Evolutionary conservation across 208 protist species (phyloP), one percentile per base, ranked within the genome.

Genomic region (Trypanosoma conorhini): DNA sequence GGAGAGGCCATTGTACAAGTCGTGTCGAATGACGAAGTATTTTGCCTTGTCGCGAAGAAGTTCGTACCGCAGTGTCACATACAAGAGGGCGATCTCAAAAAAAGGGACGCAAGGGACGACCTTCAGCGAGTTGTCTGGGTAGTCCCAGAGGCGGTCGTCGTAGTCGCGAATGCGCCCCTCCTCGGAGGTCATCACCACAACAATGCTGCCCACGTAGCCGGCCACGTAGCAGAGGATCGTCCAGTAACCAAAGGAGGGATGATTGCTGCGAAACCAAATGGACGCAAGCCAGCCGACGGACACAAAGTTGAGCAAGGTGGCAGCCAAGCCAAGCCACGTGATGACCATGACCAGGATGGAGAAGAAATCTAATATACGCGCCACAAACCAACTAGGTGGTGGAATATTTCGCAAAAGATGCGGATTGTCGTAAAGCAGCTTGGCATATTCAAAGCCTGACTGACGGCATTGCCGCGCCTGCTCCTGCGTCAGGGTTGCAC

Each of bases 1-100:
- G 0, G 79, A 64, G 5, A 90, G 77, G 10, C 81, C 82, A 69
- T 91, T 92, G 61, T 82, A 81, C n/a, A 96, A 76, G 58, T 96
- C 90, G 76, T 87, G 86, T 26, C 88, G 81, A 68, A 96, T 93
- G 48, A 93, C 78, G 68, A 93, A 89, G 74, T 88, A 93, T 31
- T 74, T 76, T 48, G 60, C 62, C 55, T 81, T 83, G 31, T 91
- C 76, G 0, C 56, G 48, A 0, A 67, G 59, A 19, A 87, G 56
- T 61, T 86, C 80, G 79, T 96, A 94, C 15, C 88, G 81, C 48
- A 94, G 67, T 8, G 76, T 70, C 22, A 76, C 81, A 56, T 85
- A 80, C 63, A 89, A 79, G 12, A 96, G 80, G 56, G 79, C 70
- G n/a, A 91, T 59, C 67, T 94, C 80, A 76, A 89, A 93, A 38